A percentile compares a stretch with the other conserved stretches of the same genome.
phyloP scores from a whole-genome alignment of 1,284 basidiomycete species.

The Cutaneotrichosporon arboriforme region DNA sequence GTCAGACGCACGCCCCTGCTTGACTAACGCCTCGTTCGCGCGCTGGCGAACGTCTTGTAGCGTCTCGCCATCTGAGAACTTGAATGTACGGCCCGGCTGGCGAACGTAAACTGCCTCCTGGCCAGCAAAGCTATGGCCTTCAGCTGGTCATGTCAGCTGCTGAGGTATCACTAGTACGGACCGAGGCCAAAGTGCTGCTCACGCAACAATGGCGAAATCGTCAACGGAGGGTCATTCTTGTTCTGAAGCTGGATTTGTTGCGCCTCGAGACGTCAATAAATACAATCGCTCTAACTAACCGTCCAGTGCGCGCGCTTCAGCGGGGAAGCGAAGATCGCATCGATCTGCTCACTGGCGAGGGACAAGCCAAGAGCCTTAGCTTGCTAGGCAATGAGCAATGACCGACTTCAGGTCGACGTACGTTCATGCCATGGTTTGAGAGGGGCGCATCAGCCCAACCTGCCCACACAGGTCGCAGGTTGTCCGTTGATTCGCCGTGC shows the following conservation, averaged over 20 bases:
- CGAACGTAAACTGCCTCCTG: slow-evolving; percentile 31
- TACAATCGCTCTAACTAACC: slow-evolving; percentile 11
- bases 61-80: slow-evolving; percentile 42
- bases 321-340: slow-evolving; percentile 70
- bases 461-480: slow-evolving; percentile 59
- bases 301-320: slow-evolving; percentile 63
- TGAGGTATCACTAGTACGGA: slow-evolving; percentile 10
- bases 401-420: slow-evolving; percentile 32
- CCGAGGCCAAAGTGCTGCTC: slow-evolving; percentile 48
- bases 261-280: slow-evolving; percentile 22
- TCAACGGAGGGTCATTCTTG: slow-evolving; percentile 33
- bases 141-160: slow-evolving; percentile 18
- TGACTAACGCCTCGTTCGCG: slow-evolving; percentile 43
- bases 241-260: slow-evolving; percentile 45
- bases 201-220: slow-evolving; percentile 33
- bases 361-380: slow-evolving; percentile 67
- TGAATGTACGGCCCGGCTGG: slow-evolving; percentile 35
- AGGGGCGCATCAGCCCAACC: slow-evolving; percentile 78
- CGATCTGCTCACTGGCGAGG: slow-evolving; percentile 57
- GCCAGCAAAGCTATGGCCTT: slow-evolving; percentile 37
- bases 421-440: slow-evolving; percentile 73
- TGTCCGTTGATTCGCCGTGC: slow-evolving; percentile 68
- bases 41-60: slow-evolving; percentile 44
- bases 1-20: background rate
- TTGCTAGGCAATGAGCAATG: slow-evolving; percentile 56